Percentiles rank a stretch among this genome's conserved stretches.
Conservation (phyloP, 768 basidiomycete species). For the Suillus cothurnatus region DNA sequence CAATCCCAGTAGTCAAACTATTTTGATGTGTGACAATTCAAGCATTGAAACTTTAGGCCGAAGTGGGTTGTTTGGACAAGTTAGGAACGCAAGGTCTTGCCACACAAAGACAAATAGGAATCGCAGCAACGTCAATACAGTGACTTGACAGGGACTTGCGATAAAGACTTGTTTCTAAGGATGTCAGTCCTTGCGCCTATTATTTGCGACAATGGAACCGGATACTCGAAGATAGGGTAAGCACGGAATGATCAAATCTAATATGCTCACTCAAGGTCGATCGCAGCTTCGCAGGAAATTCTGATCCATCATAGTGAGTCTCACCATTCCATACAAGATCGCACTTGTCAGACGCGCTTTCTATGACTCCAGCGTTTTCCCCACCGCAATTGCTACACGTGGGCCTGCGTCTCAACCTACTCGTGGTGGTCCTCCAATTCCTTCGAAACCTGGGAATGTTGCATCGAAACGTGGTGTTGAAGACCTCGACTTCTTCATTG, state of each 20-base stretch:
- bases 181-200: slow-evolving; percentile 93
- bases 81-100: slow-evolving; percentile 28
- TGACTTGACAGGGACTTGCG: slow-evolving; percentile 13
- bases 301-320: slow-evolving; percentile 94
- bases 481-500: slow-evolving; percentile 99
- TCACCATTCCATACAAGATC: slow-evolving; percentile 9
- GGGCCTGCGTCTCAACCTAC: slow-evolving; percentile 61
- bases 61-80: slow-evolving; percentile 21
- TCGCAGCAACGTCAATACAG: slow-evolving; percentile 16
- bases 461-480: slow-evolving; percentile 97
- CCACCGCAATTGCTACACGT: slow-evolving; percentile 94
- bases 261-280: slow-evolving; percentile 9
- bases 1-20: not conserved
- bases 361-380: slow-evolving; percentile 72
- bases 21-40: not conserved
- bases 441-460: slow-evolving; percentile 85
- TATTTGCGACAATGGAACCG: slow-evolving; percentile 98
- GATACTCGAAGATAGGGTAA: slow-evolving; percentile 96
- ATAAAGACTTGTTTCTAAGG: slow-evolving; percentile 16
- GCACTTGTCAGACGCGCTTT: not conserved
- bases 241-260: slow-evolving; percentile 23
- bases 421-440: slow-evolving; percentile 75
- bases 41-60: not conserved
- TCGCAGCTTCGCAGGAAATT: slow-evolving; percentile 93
- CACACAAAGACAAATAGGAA: slow-evolving; percentile 26